Evolutionary conservation across 1,284 basidiomycete species (phyloP).

Genomic region (Veloporphyrellus conicus): DNA sequence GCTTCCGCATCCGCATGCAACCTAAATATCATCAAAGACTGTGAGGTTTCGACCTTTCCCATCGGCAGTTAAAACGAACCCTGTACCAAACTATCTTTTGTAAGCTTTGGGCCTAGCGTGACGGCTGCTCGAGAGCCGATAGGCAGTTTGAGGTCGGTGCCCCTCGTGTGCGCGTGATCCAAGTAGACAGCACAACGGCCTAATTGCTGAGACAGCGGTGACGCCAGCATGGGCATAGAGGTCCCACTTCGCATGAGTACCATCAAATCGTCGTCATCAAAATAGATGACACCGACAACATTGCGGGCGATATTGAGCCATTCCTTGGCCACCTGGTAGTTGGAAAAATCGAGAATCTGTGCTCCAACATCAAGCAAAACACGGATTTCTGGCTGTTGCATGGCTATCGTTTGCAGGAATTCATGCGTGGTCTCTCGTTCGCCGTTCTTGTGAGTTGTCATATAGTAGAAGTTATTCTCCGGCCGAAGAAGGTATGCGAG

Average conservation of each 20-base stretch:
- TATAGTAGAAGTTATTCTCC: background rate
- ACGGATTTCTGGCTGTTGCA: constrained; percentile 34
- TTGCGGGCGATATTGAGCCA: constrained; percentile 39
- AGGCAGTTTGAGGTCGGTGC: constrained; percentile 51
- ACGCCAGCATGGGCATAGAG: constrained; percentile 37
- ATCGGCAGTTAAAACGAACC: constrained; percentile 29
- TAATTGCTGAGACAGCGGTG: constrained; percentile 39
- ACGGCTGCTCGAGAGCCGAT: constrained; percentile 42
- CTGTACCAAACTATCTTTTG: constrained; percentile 49
- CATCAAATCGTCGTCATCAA: constrained; percentile 40
- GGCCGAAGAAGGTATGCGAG: background rate
- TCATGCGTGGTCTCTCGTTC: constrained; percentile 23
- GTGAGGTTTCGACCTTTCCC: too few relatives aligned
- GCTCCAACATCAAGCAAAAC: constrained; percentile 53
- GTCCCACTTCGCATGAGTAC: constrained; percentile 38
- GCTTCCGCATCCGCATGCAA: constrained; percentile 47
- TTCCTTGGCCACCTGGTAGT: constrained; percentile 34
- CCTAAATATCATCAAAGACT: constrained; percentile 21
- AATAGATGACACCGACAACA: constrained; percentile 43
- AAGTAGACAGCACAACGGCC: constrained; percentile 47
- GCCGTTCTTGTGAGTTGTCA: constrained; percentile 11
- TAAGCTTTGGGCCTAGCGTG: constrained; percentile 48
- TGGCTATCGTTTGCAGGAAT: constrained; percentile 33
- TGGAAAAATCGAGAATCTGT: constrained; percentile 48
- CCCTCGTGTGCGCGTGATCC: constrained; percentile 53